Percentiles rank a stretch among this genome's conserved stretches.
These are phyloP conservation scores for Apodospora peruviana DNA, from an alignment of 495 filamentous ascomycete species.

Conservation along the genomic window DNA sequence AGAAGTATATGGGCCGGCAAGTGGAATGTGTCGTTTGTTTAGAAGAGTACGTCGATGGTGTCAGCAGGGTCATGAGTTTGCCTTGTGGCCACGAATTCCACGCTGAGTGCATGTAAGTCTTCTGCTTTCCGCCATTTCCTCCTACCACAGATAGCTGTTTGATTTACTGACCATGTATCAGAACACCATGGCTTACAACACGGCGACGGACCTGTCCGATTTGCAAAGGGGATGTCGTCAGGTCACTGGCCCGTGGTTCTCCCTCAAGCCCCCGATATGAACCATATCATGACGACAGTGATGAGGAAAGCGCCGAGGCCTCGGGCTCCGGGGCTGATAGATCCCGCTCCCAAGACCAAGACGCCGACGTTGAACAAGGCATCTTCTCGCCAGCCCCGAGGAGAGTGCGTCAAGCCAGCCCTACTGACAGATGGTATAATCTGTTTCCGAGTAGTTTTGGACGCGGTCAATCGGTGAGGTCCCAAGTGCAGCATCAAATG, in stretches of 20 bases:
- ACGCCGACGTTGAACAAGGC: constrained; percentile 30
- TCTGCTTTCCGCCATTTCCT: too few species aligned
- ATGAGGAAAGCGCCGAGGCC: constrained; percentile 29
- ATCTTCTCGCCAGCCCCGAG: constrained; percentile 1
- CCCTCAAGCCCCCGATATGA: constrained; percentile 42
- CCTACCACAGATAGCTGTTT: not conserved
- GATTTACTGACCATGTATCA: constrained; percentile 34
- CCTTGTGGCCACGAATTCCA: constrained; percentile 99
- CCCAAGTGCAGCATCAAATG: too few species aligned
- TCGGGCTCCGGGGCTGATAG: constrained; percentile 7
- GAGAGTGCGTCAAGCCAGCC: not conserved
- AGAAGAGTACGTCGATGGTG: constrained; percentile 93
- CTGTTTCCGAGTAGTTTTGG: not conserved
- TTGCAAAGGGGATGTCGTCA: constrained; percentile 94
- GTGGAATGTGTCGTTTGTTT: constrained; percentile 96
- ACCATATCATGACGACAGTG: constrained; percentile 44
- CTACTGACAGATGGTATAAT: not conserved
- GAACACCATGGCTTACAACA: constrained; percentile 96
- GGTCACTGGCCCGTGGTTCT: constrained; percentile 43
- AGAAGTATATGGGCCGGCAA: constrained; percentile 80
- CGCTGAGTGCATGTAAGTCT: constrained; percentile 93
- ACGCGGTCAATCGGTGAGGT: too few species aligned
- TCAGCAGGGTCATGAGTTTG: constrained; percentile 92
- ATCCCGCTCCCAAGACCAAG: constrained; percentile 15
- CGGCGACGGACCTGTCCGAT: constrained; percentile 93